Evolutionary conservation across 2,329 filamentous ascomycete genomes (phyloP).

Genomic region (Penicillium sp.): DNA sequence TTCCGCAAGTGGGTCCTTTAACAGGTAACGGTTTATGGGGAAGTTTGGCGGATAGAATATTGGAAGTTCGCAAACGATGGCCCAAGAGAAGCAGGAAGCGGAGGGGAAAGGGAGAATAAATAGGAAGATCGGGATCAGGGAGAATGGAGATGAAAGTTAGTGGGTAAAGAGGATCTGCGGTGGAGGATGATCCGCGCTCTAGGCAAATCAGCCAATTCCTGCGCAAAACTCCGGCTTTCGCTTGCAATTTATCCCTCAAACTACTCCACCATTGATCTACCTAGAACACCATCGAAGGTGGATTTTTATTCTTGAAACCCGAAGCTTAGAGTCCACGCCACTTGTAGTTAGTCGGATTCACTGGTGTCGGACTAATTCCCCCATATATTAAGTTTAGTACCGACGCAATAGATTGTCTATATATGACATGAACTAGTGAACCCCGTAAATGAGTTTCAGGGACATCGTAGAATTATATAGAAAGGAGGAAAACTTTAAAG

Average conservation of each 20-base stretch:
- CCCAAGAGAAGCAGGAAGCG: background rate
- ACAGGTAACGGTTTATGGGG: background rate
- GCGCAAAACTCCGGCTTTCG: background rate
- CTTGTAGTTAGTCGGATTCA: background rate
- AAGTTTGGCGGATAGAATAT: background rate
- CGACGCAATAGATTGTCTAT: background rate
- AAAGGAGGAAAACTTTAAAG: background rate
- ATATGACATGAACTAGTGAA: background rate
- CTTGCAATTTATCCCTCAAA: background rate
- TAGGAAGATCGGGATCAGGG: background rate
- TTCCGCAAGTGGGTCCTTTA: background rate
- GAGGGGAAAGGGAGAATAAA: background rate
- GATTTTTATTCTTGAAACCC: background rate
- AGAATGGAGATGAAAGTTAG: conserved; percentile 2
- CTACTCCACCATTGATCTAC: background rate
- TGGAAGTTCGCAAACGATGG: background rate
- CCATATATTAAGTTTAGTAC: background rate
- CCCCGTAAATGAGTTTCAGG: background rate
- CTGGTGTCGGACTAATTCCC: background rate
- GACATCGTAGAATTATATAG: background rate
- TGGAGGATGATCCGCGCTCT: conserved; percentile 25
- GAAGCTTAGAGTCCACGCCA: background rate
- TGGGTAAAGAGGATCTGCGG: conserved; percentile 18
- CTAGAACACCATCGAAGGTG: background rate
- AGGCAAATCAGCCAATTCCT: conserved; percentile 4